Percentiles rank a stretch among this genome's conserved stretches.
These are phyloP conservation scores for Candolleomyces aberdarensis DNA, from an alignment of 768 basidiomycete species.

Conservation along the genomic window DNA sequence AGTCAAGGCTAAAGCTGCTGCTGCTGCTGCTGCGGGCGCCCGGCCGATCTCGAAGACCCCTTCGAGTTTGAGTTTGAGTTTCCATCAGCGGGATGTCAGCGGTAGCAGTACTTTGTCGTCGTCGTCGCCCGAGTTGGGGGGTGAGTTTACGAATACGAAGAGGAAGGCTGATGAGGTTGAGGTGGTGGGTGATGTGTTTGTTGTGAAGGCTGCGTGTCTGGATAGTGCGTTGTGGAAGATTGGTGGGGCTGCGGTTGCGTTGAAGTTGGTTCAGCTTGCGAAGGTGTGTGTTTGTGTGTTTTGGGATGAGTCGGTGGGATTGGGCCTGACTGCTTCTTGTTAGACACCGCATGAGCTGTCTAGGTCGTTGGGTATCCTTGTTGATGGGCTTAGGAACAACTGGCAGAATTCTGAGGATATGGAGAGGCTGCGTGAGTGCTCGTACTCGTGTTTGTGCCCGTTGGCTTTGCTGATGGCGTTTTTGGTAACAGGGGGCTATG, in stretches of 20 bases:
- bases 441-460: background rate
- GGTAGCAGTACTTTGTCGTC: no score
- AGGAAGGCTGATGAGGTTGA: slow-evolving; percentile 17
- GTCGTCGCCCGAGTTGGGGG: no score
- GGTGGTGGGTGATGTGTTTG: slow-evolving; percentile 49
- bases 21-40: background rate
- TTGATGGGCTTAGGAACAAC: slow-evolving; percentile 74
- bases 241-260: slow-evolving; percentile 73
- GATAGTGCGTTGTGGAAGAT: slow-evolving; percentile 80
- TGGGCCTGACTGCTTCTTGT: background rate
- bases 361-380: slow-evolving; percentile 64
- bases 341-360: slow-evolving; percentile 79
- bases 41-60: no score
- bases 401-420: slow-evolving; percentile 97
- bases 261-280: slow-evolving; percentile 76
- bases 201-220: slow-evolving; percentile 58
- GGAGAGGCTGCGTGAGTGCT: slow-evolving; percentile 73
- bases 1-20: background rate
- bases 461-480: background rate
- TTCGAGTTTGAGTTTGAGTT: no score
- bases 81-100: no score
- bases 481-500: slow-evolving; percentile 69
- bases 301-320: background rate
- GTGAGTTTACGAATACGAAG: background rate
- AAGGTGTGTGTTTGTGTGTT: slow-evolving; percentile 41